A percentile compares a stretch with the other conserved stretches of the same genome.
Evolutionary conservation across 768 basidiomycete genomes (phyloP).

Genomic region (Cyclocybe cylindracea): DNA sequence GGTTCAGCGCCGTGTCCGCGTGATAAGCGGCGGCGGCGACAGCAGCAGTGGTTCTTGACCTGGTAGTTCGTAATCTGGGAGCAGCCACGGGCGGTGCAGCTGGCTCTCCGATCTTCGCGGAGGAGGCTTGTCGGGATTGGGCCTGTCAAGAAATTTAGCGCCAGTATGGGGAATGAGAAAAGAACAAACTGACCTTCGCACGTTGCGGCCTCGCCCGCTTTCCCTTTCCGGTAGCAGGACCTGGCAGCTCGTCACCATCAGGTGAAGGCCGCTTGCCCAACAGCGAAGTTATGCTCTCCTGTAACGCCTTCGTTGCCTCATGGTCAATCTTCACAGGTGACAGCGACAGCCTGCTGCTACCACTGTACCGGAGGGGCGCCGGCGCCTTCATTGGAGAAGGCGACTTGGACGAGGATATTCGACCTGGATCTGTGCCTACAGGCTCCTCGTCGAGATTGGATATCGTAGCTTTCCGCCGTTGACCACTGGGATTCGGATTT

Average conservation of each 20-base stretch:
- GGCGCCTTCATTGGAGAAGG: constrained; percentile 52
- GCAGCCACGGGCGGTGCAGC: constrained; percentile 15
- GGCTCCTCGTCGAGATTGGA: background rate
- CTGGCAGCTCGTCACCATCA: constrained; percentile 35
- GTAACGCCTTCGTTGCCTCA: constrained; percentile 56
- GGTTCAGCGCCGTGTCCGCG: constrained; percentile 7
- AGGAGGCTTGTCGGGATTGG: constrained; percentile 40
- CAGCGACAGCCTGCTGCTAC: constrained; percentile 24
- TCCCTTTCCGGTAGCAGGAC: constrained; percentile 21
- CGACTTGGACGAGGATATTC: constrained; percentile 61
- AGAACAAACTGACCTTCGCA: constrained; percentile 27
- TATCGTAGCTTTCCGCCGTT: background rate
- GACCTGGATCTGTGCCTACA: constrained; percentile 15
- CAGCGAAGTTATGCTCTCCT: constrained; percentile 68
- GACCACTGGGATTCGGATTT: too few species aligned
- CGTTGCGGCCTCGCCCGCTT: constrained; percentile 41
- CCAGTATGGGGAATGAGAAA: background rate
- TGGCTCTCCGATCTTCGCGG: constrained; percentile 22
- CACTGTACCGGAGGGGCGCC: constrained; percentile 20
- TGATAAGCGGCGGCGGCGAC: background rate
- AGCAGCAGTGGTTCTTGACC: background rate
- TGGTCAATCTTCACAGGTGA: constrained; percentile 48
- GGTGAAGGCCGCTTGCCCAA: constrained; percentile 65
- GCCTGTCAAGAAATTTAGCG: constrained; percentile 22
- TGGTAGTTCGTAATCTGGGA: background rate